These are phyloP conservation scores for Macadamia integrifolia DNA, from an alignment of 164 flowering plant genomes.

Conservation along the genomic window DNA sequence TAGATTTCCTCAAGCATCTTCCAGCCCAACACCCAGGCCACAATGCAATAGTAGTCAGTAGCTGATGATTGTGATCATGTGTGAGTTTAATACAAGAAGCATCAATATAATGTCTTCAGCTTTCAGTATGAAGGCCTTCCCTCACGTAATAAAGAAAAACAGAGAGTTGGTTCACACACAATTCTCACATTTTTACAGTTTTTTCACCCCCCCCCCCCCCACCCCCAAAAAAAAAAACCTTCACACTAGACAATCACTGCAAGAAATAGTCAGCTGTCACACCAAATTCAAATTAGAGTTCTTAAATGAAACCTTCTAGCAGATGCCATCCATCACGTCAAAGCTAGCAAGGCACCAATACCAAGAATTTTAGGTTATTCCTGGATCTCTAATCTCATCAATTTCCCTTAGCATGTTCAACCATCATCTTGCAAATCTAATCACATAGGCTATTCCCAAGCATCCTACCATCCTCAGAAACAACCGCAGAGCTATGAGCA, in stretches of 20 bases:
- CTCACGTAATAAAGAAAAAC: slow-evolving; percentile 2
- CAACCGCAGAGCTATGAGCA: background rate
- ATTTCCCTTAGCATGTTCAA: background rate
- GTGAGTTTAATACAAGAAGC: background rate
- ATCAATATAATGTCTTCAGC: background rate
- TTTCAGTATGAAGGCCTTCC: background rate
- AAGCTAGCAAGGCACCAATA: background rate
- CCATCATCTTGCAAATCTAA: background rate
- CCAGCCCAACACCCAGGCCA: background rate
- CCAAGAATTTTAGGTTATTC: background rate
- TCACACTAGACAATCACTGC: no score
- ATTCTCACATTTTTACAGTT: background rate
- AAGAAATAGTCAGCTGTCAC: background rate
- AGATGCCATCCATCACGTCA: background rate
- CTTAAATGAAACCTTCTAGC: background rate
- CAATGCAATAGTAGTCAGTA: background rate
- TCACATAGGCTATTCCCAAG: slow-evolving; percentile 3
- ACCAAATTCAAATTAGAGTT: background rate
- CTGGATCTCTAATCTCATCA: background rate
- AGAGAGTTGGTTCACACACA: background rate
- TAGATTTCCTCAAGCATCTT: background rate
- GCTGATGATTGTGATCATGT: background rate
- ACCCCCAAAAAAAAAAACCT: background rate
- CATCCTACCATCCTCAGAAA: slow-evolving; percentile 1
- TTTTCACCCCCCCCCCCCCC: background rate